Conservation (phyloP, 169 alveolate genomes). For the Babesia bigemina region DNA sequence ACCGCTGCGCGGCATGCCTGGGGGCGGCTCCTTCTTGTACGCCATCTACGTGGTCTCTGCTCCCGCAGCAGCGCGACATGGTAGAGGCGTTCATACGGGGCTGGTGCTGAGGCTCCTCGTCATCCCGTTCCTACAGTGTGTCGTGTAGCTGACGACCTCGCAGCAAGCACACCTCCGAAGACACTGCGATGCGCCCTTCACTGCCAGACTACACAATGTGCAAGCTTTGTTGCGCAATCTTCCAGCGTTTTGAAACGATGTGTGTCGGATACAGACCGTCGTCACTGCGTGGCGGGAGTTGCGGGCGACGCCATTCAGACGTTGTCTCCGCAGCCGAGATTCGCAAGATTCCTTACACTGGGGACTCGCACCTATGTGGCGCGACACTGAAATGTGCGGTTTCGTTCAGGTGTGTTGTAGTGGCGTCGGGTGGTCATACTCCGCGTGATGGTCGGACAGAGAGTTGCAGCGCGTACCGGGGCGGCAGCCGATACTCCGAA, state of each 20-base stretch:
- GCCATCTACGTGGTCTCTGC: not conserved
- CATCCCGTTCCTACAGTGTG: conserved; percentile 2
- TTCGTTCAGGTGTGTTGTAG: not conserved
- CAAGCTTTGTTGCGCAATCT: too few species aligned
- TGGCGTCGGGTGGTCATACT: conserved; percentile 2
- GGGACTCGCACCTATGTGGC: not conserved
- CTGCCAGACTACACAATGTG: not conserved
- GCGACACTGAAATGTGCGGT: too few species aligned
- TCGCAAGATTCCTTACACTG: not conserved
- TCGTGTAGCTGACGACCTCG: not conserved
- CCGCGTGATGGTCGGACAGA: not conserved
- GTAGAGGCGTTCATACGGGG: not conserved
- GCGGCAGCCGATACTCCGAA: too few species aligned
- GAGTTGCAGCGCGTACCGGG: too few species aligned
- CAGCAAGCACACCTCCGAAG: not conserved
- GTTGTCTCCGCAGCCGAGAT: too few species aligned
- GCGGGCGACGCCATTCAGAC: too few species aligned
- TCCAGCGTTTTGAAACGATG: too few species aligned
- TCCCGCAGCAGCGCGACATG: not conserved
- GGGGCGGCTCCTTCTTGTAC: not conserved
- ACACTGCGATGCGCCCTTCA: not conserved
- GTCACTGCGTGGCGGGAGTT: too few species aligned
- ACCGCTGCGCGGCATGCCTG: not conserved
- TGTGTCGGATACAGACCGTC: too few species aligned
- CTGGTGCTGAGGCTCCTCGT: not conserved